These are phyloP conservation scores for Datura wrightii DNA, from an alignment of 257 asterid genomes.

Conservation along the genomic window DNA sequence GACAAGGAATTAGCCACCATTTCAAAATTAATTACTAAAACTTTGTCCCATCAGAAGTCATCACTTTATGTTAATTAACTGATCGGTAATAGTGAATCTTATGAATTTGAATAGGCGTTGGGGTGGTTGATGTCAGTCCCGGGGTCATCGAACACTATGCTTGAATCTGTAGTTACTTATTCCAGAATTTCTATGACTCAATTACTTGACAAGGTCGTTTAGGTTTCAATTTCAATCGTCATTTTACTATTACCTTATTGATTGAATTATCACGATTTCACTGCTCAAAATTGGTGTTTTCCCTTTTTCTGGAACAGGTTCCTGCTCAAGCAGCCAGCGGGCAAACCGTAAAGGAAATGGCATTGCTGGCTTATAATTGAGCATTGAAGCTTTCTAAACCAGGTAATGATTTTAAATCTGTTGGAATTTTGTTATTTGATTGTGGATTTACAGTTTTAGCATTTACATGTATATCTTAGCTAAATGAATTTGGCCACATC, in stretches of 20 bases:
- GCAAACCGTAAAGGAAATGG: too few species aligned
- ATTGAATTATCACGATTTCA: neutral
- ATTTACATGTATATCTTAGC: neutral
- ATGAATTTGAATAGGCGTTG: constrained; percentile 62
- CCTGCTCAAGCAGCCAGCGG: too few species aligned
- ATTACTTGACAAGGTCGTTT: constrained; percentile 74
- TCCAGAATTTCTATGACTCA: constrained; percentile 85
- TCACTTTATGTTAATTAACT: too few species aligned
- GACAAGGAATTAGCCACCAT: too few species aligned
- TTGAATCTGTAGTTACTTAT: constrained; percentile 80
- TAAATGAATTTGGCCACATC: too few species aligned
- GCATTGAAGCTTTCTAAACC: too few species aligned
- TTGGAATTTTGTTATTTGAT: neutral
- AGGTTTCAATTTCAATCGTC: neutral
- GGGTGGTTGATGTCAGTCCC: constrained; percentile 91
- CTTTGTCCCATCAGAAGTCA: neutral
- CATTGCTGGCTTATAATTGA: too few species aligned
- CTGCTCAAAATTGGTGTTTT: neutral
- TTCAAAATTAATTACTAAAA: too few species aligned
- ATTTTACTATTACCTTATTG: neutral
- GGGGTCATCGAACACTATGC: constrained; percentile 83
- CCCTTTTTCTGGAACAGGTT: too few species aligned
- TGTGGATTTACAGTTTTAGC: neutral
- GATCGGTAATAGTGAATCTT: neutral
- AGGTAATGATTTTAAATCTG: neutral